These are phyloP conservation scores for Arthrobotrys iridis DNA, from an alignment of 2,329 filamentous ascomycete species.

Conservation along the genomic window DNA sequence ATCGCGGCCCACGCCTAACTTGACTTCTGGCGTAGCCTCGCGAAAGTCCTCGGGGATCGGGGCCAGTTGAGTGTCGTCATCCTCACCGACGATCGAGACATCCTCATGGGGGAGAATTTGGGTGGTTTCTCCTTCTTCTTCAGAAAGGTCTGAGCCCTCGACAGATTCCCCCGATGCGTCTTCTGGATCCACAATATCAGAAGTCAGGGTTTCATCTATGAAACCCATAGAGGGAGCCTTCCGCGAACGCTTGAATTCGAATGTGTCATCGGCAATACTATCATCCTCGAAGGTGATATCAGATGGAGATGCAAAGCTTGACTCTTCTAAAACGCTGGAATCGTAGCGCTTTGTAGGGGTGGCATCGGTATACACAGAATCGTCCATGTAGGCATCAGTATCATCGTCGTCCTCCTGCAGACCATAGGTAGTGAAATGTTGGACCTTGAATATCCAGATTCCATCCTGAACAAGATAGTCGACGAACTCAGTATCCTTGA, in stretches of 20 bases:
- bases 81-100: slow-evolving; percentile 76
- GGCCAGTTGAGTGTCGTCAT: slow-evolving; percentile 63
- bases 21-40: slow-evolving; percentile 65
- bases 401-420: slow-evolving; percentile 79
- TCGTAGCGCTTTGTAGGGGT: slow-evolving; percentile 56
- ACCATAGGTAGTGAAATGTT: slow-evolving; percentile 96
- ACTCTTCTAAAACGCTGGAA: slow-evolving; percentile 43
- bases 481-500: slow-evolving; percentile 82
- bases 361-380: slow-evolving; percentile 40
- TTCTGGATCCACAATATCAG: slow-evolving; percentile 63
- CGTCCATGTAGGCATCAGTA: slow-evolving; percentile 63
- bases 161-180: slow-evolving; percentile 57
- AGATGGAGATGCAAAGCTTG: slow-evolving; percentile 52
- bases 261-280: slow-evolving; percentile 66
- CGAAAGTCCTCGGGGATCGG: slow-evolving; percentile 64
- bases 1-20: slow-evolving; percentile 72
- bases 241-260: slow-evolving; percentile 65
- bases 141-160: slow-evolving; percentile 45
- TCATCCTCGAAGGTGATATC: slow-evolving; percentile 57
- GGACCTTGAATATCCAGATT: slow-evolving; percentile 90
- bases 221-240: slow-evolving; percentile 64
- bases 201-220: slow-evolving; percentile 63
- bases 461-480: slow-evolving; percentile 81
- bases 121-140: slow-evolving; percentile 40
- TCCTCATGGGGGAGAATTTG: slow-evolving; percentile 53